Evolutionary conservation across 805 yeast genomes (phyloP).

Genomic region (Nakazawaea peltata): DNA sequence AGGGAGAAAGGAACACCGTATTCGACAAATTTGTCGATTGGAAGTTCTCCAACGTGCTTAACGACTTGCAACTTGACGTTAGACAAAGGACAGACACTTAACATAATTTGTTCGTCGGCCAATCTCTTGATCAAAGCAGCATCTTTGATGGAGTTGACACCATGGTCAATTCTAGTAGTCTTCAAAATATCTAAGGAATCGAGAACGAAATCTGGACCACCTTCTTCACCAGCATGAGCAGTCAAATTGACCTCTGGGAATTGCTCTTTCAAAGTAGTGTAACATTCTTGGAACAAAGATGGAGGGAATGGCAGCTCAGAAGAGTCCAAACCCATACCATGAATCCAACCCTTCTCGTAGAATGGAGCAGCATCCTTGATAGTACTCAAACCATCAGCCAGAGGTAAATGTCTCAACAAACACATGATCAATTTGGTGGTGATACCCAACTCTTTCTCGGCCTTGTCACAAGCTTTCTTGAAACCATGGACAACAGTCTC

Average conservation of each 20-base stretch:
- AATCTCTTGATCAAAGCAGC: slow-evolving; percentile 46
- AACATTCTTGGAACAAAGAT: slow-evolving; percentile 56
- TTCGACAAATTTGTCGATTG: slow-evolving; percentile 53
- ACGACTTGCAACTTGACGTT: slow-evolving; percentile 74
- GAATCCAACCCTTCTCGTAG: slow-evolving; percentile 49
- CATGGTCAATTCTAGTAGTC: slow-evolving; percentile 74
- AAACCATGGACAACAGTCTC: slow-evolving; percentile 61
- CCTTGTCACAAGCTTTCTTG: slow-evolving; percentile 57
- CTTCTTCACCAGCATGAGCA: slow-evolving; percentile 90
- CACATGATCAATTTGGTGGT: slow-evolving; percentile 76
- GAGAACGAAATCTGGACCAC: slow-evolving; percentile 60
- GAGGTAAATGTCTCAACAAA: slow-evolving; percentile 67
- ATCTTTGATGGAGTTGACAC: slow-evolving; percentile 56
- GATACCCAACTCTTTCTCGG: slow-evolving; percentile 51
- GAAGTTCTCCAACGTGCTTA: slow-evolving; percentile 56
- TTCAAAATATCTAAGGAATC: slow-evolving; percentile 50
- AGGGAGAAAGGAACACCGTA: slow-evolving; percentile 62
- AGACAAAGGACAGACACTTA: slow-evolving; percentile 72
- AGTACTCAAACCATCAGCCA: slow-evolving; percentile 47
- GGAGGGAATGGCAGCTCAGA: slow-evolving; percentile 78
- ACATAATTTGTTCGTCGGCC: slow-evolving; percentile 45
- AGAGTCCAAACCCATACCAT: slow-evolving; percentile 79
- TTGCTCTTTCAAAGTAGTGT: slow-evolving; percentile 34
- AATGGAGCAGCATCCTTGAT: slow-evolving; percentile 44
- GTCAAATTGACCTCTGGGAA: slow-evolving; percentile 56